Evolutionary conservation across 2,329 filamentous ascomycete species (phyloP).

Genomic region (Coccinonectria pachysandricola): DNA sequence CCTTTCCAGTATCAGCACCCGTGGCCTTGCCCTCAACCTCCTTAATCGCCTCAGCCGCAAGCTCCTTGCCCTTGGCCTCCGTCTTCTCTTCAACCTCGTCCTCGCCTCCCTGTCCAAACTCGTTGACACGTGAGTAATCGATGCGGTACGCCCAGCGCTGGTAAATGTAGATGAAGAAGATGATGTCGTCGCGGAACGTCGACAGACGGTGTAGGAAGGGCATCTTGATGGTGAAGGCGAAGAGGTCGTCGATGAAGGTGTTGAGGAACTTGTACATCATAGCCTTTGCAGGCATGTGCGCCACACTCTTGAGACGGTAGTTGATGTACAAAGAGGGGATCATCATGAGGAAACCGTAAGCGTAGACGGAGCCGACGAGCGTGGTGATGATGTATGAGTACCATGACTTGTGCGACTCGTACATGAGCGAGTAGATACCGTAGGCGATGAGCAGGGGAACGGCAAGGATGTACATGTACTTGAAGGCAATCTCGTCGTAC

Average conservation of each 20-base stretch:
- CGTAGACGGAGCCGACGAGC: slow-evolving; percentile 90
- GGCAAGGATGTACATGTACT: slow-evolving; percentile 89
- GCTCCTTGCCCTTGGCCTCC: slow-evolving; percentile 28
- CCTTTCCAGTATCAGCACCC: slow-evolving; percentile 38
- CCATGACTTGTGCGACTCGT: slow-evolving; percentile 96
- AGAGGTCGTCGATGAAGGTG: slow-evolving; percentile 97
- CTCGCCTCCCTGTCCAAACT: slow-evolving; percentile 98
- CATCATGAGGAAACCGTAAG: slow-evolving; percentile 99
- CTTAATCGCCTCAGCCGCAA: slow-evolving; percentile 25
- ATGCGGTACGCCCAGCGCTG: slow-evolving; percentile 88
- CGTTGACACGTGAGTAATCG: slow-evolving; percentile 87
- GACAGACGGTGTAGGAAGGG: slow-evolving; percentile 84
- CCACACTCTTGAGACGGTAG: slow-evolving; percentile 89
- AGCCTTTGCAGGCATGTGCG: slow-evolving; percentile 91
- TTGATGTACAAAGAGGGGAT: slow-evolving; percentile 97
- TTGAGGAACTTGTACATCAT: slow-evolving; percentile 99
- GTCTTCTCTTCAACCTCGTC: slow-evolving; percentile 52
- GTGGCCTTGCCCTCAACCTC: slow-evolving; percentile 34
- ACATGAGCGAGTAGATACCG: slow-evolving; percentile 80
- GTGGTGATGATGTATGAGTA: slow-evolving; percentile 94
- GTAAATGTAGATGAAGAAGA: slow-evolving; percentile 97
- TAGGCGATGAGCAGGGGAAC: slow-evolving; percentile 83
- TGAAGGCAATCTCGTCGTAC: slow-evolving; percentile 96
- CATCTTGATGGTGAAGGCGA: slow-evolving; percentile 99
- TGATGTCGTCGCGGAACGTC: slow-evolving; percentile 87